Base-by-base conservation (phyloP, 1,284 basidiomycete genomes). In the Schizophyllum commune region DNA sequence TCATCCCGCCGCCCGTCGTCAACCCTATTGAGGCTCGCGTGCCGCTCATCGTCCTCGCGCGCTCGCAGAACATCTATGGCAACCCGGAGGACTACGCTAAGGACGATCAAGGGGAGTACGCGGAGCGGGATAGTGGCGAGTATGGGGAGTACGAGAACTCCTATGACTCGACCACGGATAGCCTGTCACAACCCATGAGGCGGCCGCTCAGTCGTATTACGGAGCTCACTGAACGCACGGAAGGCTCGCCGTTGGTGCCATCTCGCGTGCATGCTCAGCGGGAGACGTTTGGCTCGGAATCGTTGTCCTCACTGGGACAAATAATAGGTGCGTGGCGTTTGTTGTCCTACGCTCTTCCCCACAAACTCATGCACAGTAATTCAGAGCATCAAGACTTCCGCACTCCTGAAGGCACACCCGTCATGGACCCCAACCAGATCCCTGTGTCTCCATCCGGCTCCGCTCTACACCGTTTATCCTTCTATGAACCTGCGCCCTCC, bases 381-480 rank as follows among this genome's bases (percentile, higher is more conserved):
- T 11, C 2, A 47, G 39, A 47, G 17, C 39, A 47, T 8, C 39
- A 47, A 11, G 39, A 47, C 39, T 47, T 13, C 39, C 39, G 39
- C 39, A 47, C 39, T 2, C 39, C 39, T 47, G 13, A 47, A 17
- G 39, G 39, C 39, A 47, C 39, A 8, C 54, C 47, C 22, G 13
- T 55, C 56, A 65, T 75, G 52, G 82, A 88, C 70, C 86, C 88
- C 32, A 86, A 88, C 66, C 71, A 74, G 8, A 86, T 88, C 61
- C 81, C 82, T 32, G 79, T 82, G 13, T 88, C 85, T 22, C 83
- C 84, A 60, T 85, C 83, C 60, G 78, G 72, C n/a, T 93, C 83
- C 34, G 92, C 93, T 1, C 74, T 93, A 19, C 83, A 87, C 58
- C 77, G 83, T 20, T 77, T 94, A 22, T 87, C 89, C 1, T 77